A percentile compares a stretch with the other conserved stretches of the same genome.
These are phyloP conservation scores for Hyphopichia burtonii DNA, from an alignment of 1,139 yeast genomes.

Conservation along the genomic window DNA sequence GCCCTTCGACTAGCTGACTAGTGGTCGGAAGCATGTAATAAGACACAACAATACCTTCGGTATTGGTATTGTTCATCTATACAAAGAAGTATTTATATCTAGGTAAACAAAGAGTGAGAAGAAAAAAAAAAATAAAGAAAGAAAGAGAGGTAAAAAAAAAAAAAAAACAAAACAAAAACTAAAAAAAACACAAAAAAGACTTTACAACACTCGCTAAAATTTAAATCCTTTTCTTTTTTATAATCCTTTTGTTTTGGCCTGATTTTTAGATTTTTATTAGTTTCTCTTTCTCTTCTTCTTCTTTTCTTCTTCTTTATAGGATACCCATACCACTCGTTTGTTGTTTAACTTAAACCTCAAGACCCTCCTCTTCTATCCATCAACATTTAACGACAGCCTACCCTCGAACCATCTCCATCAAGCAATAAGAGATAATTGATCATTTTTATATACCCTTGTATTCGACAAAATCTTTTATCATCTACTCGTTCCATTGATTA, in stretches of 20 bases:
- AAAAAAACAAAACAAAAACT: no score
- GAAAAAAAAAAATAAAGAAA: no score
- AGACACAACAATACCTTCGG: no score
- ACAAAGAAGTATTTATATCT: no score
- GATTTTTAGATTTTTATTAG: background rate
- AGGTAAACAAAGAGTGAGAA: no score
- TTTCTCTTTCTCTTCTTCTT: background rate
- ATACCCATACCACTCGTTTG: background rate
- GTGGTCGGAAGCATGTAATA: no score
- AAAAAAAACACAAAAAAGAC: background rate
- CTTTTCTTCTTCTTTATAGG: background rate
- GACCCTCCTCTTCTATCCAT: background rate
- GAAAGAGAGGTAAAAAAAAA: no score
- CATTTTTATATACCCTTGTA: no score
- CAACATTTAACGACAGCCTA: background rate
- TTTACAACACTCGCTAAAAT: background rate
- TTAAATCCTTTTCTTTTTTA: background rate
- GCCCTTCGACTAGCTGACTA: no score
- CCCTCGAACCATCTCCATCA: background rate
- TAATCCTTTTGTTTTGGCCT: background rate
- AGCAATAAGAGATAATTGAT: background rate
- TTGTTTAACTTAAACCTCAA: background rate
- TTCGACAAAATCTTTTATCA: no score
- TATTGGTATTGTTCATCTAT: no score
- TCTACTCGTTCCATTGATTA: no score